Percentiles rank a stretch among this genome's conserved stretches.
Conservation (phyloP, 2,329 filamentous ascomycete genomes). For the Aureobasidium sp. region DNA sequence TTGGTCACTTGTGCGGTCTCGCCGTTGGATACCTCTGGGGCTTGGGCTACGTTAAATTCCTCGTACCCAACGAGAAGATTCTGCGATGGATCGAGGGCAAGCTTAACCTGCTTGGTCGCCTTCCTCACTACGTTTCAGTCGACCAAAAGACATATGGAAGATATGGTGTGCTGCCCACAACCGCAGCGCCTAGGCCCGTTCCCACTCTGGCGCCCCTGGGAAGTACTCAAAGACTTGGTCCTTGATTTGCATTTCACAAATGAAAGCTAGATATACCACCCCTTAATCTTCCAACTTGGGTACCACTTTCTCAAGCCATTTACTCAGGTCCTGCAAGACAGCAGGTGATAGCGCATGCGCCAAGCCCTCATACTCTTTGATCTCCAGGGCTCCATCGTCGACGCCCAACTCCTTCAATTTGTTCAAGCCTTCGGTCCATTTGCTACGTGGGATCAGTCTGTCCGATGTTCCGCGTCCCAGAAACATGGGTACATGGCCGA, state of each 20-base stretch:
- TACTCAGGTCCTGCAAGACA: constrained; percentile 40
- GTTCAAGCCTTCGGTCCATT: constrained; percentile 36
- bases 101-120: constrained; percentile 70
- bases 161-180: constrained; percentile 71
- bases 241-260: constrained; percentile 36
- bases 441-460: constrained; percentile 38
- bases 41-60: constrained; percentile 77
- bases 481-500: constrained; percentile 36
- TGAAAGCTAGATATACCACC: not conserved
- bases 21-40: constrained; percentile 80
- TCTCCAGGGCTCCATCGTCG: constrained; percentile 30
- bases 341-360: constrained; percentile 37
- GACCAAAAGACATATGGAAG: constrained; percentile 94
- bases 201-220: constrained; percentile 38
- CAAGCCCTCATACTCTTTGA: constrained; percentile 42
- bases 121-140: constrained; percentile 88
- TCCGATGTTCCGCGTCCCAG: constrained; percentile 41
- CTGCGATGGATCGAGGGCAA: constrained; percentile 84
- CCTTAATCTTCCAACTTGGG: constrained; percentile 28
- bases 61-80: constrained; percentile 81
- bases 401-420: constrained; percentile 33
- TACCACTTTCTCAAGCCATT: constrained; percentile 34
- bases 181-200: constrained; percentile 13
- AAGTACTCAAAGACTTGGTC: constrained; percentile 59
- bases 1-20: constrained; percentile 83